These are phyloP conservation scores for Biscogniauxia sp. DNA, from an alignment of 2,329 filamentous ascomycete genomes.

Conservation along the genomic window DNA sequence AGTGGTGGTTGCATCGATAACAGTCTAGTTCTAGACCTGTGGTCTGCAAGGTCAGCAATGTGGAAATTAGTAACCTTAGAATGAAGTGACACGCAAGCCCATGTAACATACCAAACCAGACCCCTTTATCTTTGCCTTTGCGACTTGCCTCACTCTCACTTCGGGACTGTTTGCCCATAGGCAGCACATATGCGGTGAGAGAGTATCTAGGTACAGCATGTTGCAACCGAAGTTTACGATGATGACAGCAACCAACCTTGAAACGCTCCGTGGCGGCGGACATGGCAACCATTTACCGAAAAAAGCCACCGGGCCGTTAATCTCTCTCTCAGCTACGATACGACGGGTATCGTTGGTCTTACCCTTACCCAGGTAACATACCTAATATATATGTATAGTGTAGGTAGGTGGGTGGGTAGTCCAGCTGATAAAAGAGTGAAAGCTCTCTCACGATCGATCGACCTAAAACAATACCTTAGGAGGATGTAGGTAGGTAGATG, in stretches of 20 bases:
- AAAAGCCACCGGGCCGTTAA: not conserved
- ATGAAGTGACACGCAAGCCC: not conserved
- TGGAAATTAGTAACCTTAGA: conserved; percentile 9
- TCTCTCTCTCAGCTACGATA: not conserved
- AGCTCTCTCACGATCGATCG: not conserved
- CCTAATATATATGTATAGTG: too few species aligned
- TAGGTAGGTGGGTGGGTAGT: too few species aligned
- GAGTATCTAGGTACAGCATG: not conserved
- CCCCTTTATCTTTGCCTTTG: too few species aligned
- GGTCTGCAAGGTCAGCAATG: not conserved
- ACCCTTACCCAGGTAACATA: too few species aligned
- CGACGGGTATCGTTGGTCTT: too few species aligned
- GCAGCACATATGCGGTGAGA: not conserved
- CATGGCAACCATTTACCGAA: not conserved
- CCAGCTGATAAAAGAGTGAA: too few species aligned
- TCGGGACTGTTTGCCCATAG: too few species aligned
- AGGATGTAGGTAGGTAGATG: not conserved
- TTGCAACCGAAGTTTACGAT: not conserved
- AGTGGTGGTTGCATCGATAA: not conserved
- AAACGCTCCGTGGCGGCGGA: not conserved
- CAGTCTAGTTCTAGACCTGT: not conserved
- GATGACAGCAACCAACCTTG: not conserved
- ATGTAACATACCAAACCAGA: conserved; percentile 5
- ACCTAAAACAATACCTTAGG: not conserved
- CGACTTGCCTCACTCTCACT: not conserved